Base-by-base conservation (phyloP, 2,329 filamentous ascomycete genomes). In the Cytospora leucostoma region DNA sequence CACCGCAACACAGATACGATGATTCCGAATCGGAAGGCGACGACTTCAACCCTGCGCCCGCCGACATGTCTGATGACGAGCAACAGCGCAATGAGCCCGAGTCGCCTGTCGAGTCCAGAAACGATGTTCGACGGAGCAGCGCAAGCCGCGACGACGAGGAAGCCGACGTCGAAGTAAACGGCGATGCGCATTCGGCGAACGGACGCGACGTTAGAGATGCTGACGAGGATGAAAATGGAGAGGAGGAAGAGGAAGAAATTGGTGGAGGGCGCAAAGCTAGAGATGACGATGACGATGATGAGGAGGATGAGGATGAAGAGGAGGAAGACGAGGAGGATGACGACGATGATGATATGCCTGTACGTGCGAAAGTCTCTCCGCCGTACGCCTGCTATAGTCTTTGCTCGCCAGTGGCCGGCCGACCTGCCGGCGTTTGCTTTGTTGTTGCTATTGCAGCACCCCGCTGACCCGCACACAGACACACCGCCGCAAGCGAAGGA, bases 1-100 rank as follows among this genome's bases (percentile, higher is more conserved):
- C 77, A 49, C 51, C 58, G n/a, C 32, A 19, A 10, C 58, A 47
- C 50, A 53, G 79, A 77, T 83, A 79, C 71, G 81, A 86, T 70
- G 85, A 88, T 66, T 88, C 85, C 65, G 89, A 91, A 62, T 89
- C 90, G 52, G 91, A 95, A 57, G 93, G 96, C 70, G 88, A 91
- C 65, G 90, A 94, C 74, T 97, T 97, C 83, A 96, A 97, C 75
- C 93, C 93, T 57, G 86, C 84, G 56, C 88, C 89, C 21, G 89
- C 86, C 65, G 86, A 92, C 64, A 72, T 86, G 38, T 95, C 91
- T 3, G 91, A 94, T 68, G 88, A 87, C 56, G 90, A 92, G 65
- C 64, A 49, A 37, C 60, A 50, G 33, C 38, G n/a, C 55, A 61
- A 77, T 47, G 67, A 67, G 51, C 70, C 72, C 59, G 65, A 63